These are phyloP conservation scores for Cutaneotrichosporon dermatis DNA, from an alignment of 1,284 basidiomycete genomes.

Conservation along the genomic window DNA sequence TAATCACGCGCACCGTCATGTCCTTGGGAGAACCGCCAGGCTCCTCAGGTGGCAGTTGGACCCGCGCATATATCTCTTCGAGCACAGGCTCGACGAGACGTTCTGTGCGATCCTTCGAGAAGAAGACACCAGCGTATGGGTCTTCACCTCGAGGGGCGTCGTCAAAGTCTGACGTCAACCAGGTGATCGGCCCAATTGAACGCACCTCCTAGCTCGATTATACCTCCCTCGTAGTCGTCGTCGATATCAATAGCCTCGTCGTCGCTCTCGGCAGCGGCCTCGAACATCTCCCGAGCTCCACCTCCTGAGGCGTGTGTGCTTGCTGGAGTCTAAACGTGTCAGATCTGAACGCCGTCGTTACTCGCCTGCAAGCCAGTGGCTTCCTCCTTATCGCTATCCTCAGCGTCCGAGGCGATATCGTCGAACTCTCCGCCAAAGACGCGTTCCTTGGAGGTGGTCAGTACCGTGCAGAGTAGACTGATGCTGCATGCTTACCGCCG, in stretches of 20 bases:
- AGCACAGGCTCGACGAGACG: constrained; percentile 77
- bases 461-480: neutral
- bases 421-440: constrained; percentile 68
- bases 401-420: constrained; percentile 52
- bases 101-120: constrained; percentile 81
- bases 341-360: neutral
- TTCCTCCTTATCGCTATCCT: constrained; percentile 47
- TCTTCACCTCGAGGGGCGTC: constrained; percentile 53
- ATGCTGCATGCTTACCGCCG: constrained; percentile 64
- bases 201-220: constrained; percentile 28
- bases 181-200: constrained; percentile 26
- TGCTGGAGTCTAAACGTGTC: neutral
- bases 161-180: constrained; percentile 25
- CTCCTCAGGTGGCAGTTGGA: constrained; percentile 13
- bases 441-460: constrained; percentile 30
- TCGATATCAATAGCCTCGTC: constrained; percentile 30
- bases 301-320: neutral
- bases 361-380: constrained; percentile 8
- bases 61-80: constrained; percentile 39
- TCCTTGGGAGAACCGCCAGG: constrained; percentile 41
- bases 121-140: constrained; percentile 85
- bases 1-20: constrained; percentile 60
- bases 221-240: constrained; percentile 22
- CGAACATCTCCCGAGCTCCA: constrained; percentile 19
- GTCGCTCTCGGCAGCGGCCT: constrained; percentile 35